Evolutionary conservation across 2,329 filamentous ascomycete genomes (phyloP).

Genomic region (Zarea fungicola): DNA sequence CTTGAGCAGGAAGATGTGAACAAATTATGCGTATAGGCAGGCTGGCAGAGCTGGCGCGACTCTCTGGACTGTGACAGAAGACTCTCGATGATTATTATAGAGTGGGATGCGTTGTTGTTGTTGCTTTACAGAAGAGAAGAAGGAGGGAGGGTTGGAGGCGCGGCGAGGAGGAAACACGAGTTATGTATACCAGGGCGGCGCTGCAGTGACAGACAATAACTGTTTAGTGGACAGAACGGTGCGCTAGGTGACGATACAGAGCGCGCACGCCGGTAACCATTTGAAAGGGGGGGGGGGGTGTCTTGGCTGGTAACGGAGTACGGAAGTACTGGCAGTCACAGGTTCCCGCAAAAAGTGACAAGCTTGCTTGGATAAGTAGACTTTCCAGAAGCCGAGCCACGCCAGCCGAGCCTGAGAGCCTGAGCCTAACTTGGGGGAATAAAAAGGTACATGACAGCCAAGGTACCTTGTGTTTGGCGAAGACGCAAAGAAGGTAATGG

Average conservation of each 20-base stretch:
- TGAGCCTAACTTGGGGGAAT: constrained; percentile 1
- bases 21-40: constrained; percentile 20
- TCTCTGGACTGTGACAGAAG: constrained; percentile 56
- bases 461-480: background rate
- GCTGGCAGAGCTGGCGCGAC: constrained; percentile 49
- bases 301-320: background rate
- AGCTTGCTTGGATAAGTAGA: background rate
- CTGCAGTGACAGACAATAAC: constrained; percentile 2
- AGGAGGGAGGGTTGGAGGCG: constrained; percentile 29
- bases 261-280: no score
- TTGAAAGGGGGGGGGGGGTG: background rate
- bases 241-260: background rate
- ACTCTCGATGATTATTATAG: constrained; percentile 49
- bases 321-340: background rate
- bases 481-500: background rate
- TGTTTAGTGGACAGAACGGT: no score
- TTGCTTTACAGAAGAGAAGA: constrained; percentile 37
- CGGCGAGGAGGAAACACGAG: constrained; percentile 16
- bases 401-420: constrained; percentile 4
- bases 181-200: constrained; percentile 13
- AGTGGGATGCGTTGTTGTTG: constrained; percentile 45
- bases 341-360: background rate
- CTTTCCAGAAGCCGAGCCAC: constrained; percentile 3
- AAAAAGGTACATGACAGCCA: background rate
- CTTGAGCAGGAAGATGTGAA: background rate